phyloP scores from a whole-genome alignment of 2,329 filamentous ascomycete species.

The Rhynchosporium agropyri region DNA sequence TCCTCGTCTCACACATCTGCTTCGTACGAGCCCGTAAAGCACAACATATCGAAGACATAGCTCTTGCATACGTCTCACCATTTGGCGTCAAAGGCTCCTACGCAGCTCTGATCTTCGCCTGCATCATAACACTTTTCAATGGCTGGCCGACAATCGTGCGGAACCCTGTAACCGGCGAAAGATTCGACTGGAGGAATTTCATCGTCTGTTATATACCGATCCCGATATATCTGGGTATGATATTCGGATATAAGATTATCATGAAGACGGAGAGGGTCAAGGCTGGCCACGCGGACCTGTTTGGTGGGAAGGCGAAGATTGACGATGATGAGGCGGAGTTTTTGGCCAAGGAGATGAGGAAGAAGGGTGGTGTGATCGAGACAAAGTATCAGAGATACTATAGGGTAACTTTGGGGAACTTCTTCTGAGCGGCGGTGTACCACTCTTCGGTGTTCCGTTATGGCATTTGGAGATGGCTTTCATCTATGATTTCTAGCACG shows the following conservation, averaged over 20 bases:
- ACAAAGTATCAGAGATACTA: slow-evolving; percentile 30
- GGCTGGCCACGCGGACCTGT: slow-evolving; percentile 57
- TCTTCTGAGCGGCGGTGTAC: slow-evolving; percentile 30
- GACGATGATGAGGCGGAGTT: slow-evolving; percentile 58
- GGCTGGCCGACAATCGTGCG: slow-evolving; percentile 75
- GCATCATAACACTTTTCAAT: slow-evolving; percentile 78
- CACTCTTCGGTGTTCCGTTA: neutral
- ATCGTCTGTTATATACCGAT: slow-evolving; percentile 66
- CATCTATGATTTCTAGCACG: slow-evolving; percentile 41
- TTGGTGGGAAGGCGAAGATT: slow-evolving; percentile 60
- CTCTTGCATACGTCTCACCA: slow-evolving; percentile 68
- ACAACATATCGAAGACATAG: slow-evolving; percentile 59
- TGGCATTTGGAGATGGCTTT: neutral
- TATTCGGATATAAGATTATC: slow-evolving; percentile 57
- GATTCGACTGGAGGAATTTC: slow-evolving; percentile 67
- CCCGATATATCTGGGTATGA: slow-evolving; percentile 61
- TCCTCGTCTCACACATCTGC: slow-evolving; percentile 67
- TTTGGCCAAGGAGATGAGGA: slow-evolving; percentile 33
- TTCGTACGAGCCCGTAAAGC: slow-evolving; percentile 66
- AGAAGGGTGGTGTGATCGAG: slow-evolving; percentile 25
- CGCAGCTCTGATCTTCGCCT: slow-evolving; percentile 69
- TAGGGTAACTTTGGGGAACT: slow-evolving; percentile 34
- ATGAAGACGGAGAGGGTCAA: slow-evolving; percentile 49
- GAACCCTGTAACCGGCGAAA: slow-evolving; percentile 45
- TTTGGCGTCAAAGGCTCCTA: slow-evolving; percentile 73